Base-by-base conservation (phyloP, 106 monocot species). In the Cymbidium sinense region DNA sequence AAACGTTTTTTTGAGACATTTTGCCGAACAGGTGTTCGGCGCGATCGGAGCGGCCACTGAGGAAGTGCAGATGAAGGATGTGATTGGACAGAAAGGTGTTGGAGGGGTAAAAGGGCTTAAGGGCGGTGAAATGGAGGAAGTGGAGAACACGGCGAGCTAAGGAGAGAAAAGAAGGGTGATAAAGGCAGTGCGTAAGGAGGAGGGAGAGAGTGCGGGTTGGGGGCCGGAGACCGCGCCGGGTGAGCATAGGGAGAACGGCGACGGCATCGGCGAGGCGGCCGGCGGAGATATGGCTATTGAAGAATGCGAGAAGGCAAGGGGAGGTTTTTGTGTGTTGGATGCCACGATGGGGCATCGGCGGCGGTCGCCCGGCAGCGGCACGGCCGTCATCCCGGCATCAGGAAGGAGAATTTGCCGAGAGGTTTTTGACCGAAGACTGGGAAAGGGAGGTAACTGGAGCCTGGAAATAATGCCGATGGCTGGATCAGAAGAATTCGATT, bases 1-100 rank as follows among this genome's bases (percentile, higher is more conserved):
- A 88, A 18, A 92, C 39, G 50, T 86, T 91, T 29, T 74, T 84
- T 8, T n/a, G 51, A 15, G 79, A 79, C 92, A 98, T 98, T 79
- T 67, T 83, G 74, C 74, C 82, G 80, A 96, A 88, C 75, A 96
- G 76, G 4, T 34, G 7, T 50, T 74, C 79, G 2, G 93, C 91
- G 29, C 74, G 58, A 25, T 74, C 78, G 4, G 85, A 83, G 25
- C 85, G 81, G 64, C 72, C 36, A 65, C 83, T 74, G 31, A 73
- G 64, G 81, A 96, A 89, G 70, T 83, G 77, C 3, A 89, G 36
- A 43, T 41, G 67, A 12, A 91, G 83, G 65, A 96, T 41, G 28
- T 85, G 86, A 50, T 90, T 87, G 61, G 90, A 80, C 72, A 93
- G 90, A 33, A 75, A 28, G 51, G 85, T 79, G 52, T 67, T 44